Conservation (phyloP, 768 basidiomycete species). For the Mrakia gelida region DNA sequence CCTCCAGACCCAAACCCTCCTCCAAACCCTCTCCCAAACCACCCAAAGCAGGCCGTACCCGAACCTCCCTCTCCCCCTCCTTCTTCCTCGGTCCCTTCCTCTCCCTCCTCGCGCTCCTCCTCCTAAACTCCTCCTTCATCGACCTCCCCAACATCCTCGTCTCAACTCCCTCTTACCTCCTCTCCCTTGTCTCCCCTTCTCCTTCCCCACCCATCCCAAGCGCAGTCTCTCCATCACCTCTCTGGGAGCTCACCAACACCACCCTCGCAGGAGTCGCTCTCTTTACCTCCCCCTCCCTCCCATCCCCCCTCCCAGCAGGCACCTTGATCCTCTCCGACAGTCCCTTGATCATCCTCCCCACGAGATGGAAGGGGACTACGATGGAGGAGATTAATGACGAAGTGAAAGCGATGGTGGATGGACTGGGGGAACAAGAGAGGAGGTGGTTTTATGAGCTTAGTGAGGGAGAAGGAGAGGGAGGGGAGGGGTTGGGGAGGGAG, state of each 20-base stretch:
- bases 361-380: not conserved
- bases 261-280: not conserved
- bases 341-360: not conserved
- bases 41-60: not conserved
- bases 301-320: not conserved
- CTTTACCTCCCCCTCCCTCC: not conserved
- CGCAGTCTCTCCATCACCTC: not conserved
- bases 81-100: not conserved
- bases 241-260: not conserved
- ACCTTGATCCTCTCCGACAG: not conserved
- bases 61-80: not conserved
- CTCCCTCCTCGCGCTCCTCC: not conserved
- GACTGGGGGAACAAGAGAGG: not conserved
- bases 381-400: not conserved
- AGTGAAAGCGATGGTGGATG: not conserved
- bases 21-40: not conserved
- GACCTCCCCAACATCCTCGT: slow-evolving; percentile 1
- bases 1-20: too few species aligned
- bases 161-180: not conserved
- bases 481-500: not conserved
- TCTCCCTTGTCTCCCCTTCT: not conserved
- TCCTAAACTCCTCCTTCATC: slow-evolving; percentile 6
- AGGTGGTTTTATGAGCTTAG: not conserved
- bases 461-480: not conserved
- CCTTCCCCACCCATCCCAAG: not conserved